Base-by-base conservation (phyloP, 345 rosid genomes). In the Fremontodendron californicum region DNA sequence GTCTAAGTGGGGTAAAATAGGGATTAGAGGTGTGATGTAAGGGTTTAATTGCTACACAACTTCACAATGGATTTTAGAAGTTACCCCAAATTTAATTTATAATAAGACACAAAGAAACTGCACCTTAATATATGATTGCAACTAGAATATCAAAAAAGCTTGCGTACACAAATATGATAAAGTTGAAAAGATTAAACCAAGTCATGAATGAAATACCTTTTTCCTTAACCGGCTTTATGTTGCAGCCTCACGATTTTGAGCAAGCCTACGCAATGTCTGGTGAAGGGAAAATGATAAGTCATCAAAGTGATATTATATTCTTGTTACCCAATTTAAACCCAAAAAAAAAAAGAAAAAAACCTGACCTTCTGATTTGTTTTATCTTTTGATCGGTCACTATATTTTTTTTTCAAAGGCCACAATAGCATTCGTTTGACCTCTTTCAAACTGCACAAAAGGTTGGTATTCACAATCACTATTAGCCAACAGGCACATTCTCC, bases 221-320 rank as follows among this genome's bases (percentile, higher is more conserved):
- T 94, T 94, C 86, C 98, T 88, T 75, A 94, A 78, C 78, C 97
- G 88, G 78, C 97, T 94, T 85, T 94, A 92, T 76, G 97, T 89
- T 29, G 98, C 98, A 70, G 98, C 98, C 88, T 94, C 98, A 31
- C 98, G 96, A 81, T 94, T 94, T 85, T 94, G 98, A 79, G 98
- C 98, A 84, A 94, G 98, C 84, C 97, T 89, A 52, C 97, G 91
- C 58, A 91, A 78, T 0, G 96, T 92, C 97, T 94, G 88, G 48
- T 29, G 43, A 63, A 60, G 70, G 58, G 74, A 54, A 62, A 10
- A 18, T 39, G 15, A 29, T 29, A 15, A 62, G 68, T 29, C 3
- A 2, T 31, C 16, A 31, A 29, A 2, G 4, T 3, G 35, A 62
- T 25, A 4, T 33, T 33, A 33, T 1, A 33, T 33, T 33, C 35